Percentiles rank a stretch among this genome's conserved stretches.
Evolutionary conservation across 208 protist genomes (phyloP).

Genomic region (Trypanosoma platydactyli): DNA sequence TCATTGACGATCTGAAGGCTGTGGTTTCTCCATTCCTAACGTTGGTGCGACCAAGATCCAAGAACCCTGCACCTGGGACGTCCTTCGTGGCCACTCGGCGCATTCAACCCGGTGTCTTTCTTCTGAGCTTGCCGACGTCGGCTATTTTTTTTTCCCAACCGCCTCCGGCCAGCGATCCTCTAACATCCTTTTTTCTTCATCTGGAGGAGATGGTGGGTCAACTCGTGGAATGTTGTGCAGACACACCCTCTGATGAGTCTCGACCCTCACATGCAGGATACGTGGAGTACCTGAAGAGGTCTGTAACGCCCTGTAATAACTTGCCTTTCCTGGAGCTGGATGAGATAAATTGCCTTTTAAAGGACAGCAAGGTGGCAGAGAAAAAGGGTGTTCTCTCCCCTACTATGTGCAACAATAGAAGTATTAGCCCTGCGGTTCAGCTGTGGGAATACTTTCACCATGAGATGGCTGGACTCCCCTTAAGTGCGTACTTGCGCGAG

Average conservation of each 20-base stretch:
- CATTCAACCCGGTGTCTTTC: constrained; percentile 74
- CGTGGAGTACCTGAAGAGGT: constrained; percentile 68
- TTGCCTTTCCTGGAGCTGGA: constrained; percentile 59
- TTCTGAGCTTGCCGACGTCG: constrained; percentile 70
- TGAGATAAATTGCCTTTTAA: constrained; percentile 40
- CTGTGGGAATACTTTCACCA: constrained; percentile 71
- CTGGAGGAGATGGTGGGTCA: constrained; percentile 78
- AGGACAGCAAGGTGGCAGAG: neutral
- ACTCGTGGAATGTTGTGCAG: constrained; percentile 48
- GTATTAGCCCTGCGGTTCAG: constrained; percentile 47
- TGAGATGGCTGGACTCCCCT: constrained; percentile 52
- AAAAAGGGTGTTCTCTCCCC: neutral
- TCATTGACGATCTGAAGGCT: constrained; percentile 39
- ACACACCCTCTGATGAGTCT: constrained; percentile 7
- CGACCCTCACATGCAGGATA: constrained; percentile 62
- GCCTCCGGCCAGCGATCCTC: constrained; percentile 42
- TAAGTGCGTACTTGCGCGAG: constrained; percentile 53
- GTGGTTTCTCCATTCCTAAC: constrained; percentile 71
- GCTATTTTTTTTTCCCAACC: constrained; percentile 70
- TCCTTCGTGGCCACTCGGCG: constrained; percentile 60
- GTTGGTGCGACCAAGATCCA: constrained; percentile 35
- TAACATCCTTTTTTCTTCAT: constrained; percentile 71
- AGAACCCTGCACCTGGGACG: constrained; percentile 34
- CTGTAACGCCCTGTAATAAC: constrained; percentile 66
- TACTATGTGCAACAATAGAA: constrained; percentile 13